Percentiles rank a stretch among this genome's conserved stretches.
phyloP scores from a whole-genome alignment of 1,284 basidiomycete genomes.

The Pseudozyma sp. region DNA sequence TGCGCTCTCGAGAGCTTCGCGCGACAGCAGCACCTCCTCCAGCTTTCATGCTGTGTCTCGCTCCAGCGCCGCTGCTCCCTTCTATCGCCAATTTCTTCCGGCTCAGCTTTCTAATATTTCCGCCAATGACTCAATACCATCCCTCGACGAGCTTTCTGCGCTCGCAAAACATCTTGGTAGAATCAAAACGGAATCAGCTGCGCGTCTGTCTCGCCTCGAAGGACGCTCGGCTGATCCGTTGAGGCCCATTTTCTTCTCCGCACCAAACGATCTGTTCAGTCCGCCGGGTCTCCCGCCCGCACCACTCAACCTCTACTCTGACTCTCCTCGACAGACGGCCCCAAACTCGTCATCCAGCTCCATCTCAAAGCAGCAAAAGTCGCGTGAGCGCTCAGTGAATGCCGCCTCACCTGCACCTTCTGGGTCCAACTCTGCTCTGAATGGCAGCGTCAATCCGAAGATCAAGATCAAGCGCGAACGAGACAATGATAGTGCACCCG shows the following conservation, averaged over 20 bases:
- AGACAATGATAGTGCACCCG: slow-evolving; percentile 39
- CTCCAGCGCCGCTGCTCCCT: slow-evolving; percentile 18
- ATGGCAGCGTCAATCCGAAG: slow-evolving; percentile 20
- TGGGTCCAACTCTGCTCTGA: slow-evolving; percentile 11
- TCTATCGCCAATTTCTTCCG: slow-evolving; percentile 54
- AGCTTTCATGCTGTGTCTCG: slow-evolving; percentile 9
- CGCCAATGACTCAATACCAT: slow-evolving; percentile 42
- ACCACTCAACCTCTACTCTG: slow-evolving; percentile 35
- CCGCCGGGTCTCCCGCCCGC: slow-evolving; percentile 33
- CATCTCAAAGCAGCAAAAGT: slow-evolving; percentile 24
- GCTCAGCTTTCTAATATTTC: slow-evolving; percentile 43
- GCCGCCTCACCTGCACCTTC: slow-evolving; percentile 36
- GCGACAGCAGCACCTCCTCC: slow-evolving; percentile 17
- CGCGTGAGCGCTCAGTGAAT: slow-evolving; percentile 37
- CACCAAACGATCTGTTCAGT: slow-evolving; percentile 44
- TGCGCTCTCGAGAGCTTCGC: slow-evolving; percentile 31
- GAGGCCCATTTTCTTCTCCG: slow-evolving; percentile 39
- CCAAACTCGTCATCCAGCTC: slow-evolving; percentile 11
- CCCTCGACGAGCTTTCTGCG: slow-evolving; percentile 49
- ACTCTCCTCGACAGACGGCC: slow-evolving; percentile 24
- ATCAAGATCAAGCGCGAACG: slow-evolving; percentile 50
- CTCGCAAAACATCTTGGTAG: slow-evolving; percentile 40
- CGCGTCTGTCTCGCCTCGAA: slow-evolving; percentile 40
- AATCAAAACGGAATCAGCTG: slow-evolving; percentile 37
- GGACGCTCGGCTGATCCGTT: slow-evolving; percentile 29